Conservation (phyloP, 129 eudicot species). For the Dittrichia graveolens region DNA sequence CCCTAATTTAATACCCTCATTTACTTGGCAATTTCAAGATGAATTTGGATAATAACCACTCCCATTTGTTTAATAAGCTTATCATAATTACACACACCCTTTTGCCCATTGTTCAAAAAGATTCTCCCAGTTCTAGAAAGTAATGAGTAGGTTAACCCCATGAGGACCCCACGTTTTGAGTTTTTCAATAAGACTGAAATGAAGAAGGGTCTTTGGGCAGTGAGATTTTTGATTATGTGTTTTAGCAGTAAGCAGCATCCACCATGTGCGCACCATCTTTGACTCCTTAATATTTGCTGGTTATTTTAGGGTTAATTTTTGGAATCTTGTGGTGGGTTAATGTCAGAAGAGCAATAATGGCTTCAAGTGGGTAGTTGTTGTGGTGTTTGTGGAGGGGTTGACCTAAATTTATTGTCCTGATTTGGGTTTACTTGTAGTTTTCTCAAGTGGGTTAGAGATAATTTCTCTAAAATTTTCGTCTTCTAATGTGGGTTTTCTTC, state of each 20-base stretch:
- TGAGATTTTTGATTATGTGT: constrained; percentile 31
- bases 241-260: constrained; percentile 29
- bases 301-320: constrained; percentile 49
- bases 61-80: constrained; percentile 20
- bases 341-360: constrained; percentile 47
- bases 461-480: constrained; percentile 26
- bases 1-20: constrained; percentile 10
- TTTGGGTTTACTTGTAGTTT: constrained; percentile 27
- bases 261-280: constrained; percentile 40
- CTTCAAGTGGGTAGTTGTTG: constrained; percentile 43
- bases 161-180: constrained; percentile 45
- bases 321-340: constrained; percentile 66
- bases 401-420: constrained; percentile 69
- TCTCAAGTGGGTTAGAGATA: constrained; percentile 41
- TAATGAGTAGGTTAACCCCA: constrained; percentile 58
- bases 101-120: constrained; percentile 21
- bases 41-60: neutral
- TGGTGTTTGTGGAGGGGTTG: constrained; percentile 62
- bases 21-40: neutral
- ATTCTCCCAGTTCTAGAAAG: constrained; percentile 30
- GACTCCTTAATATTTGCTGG: constrained; percentile 25
- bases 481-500: constrained; percentile 38
- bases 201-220: constrained; percentile 27
- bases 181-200: constrained; percentile 24
- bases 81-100: constrained; percentile 14